A percentile compares a stretch with the other conserved stretches of the same genome.
Conservation (phyloP, 306 rosid genomes). For the Castanea mollissima region DNA sequence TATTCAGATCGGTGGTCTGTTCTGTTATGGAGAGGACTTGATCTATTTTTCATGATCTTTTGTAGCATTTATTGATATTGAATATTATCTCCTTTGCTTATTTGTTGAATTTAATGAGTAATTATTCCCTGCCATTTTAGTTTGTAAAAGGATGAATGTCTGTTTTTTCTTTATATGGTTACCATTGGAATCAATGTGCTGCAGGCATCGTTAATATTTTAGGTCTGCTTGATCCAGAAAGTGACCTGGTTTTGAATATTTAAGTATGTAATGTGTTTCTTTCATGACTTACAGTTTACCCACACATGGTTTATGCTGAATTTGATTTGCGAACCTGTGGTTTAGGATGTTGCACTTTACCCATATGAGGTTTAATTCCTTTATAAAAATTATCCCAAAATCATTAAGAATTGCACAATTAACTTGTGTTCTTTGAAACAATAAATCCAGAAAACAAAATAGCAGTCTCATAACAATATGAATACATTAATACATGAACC, state of each 20-base stretch:
- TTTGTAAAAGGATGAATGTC: background rate
- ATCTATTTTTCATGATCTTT: background rate
- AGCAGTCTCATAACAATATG: no score
- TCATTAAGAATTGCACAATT: no score
- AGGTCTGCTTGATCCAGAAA: background rate
- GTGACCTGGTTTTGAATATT: background rate
- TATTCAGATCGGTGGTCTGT: background rate
- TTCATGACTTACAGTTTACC: no score
- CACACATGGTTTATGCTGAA: no score
- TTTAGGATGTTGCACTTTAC: no score
- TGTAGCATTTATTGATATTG: background rate
- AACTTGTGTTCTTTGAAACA: no score
- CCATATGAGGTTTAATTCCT: no score
- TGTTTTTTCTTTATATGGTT: no score
- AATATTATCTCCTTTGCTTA: background rate
- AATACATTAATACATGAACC: no score
- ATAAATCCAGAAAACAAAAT: no score
- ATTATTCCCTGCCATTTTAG: background rate
- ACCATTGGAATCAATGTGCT: background rate
- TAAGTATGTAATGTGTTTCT: background rate
- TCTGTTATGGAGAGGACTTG: background rate
- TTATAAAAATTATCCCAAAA: no score
- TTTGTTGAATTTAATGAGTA: background rate
- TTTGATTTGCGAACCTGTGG: no score
- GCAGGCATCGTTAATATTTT: background rate